These are phyloP conservation scores for Coleophoma eucalyptorum DNA, from an alignment of 2,329 filamentous ascomycete genomes.

Conservation along the genomic window DNA sequence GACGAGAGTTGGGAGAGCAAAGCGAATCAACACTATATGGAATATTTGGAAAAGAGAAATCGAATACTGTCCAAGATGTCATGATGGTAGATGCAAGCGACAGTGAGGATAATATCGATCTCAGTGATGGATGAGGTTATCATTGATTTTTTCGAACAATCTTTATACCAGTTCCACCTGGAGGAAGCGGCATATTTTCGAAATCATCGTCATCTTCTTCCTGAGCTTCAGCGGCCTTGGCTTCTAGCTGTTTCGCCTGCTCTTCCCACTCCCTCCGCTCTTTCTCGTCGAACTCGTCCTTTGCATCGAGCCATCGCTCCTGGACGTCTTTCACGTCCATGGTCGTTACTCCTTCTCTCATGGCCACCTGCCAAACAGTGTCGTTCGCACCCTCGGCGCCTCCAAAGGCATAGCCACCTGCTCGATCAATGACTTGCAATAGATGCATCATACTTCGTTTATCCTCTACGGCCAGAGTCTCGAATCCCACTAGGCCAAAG, in stretches of 20 bases:
- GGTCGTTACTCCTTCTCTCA: slow-evolving; percentile 69
- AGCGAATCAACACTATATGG: slow-evolving; percentile 31
- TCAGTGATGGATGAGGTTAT: slow-evolving; percentile 37
- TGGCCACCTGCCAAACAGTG: slow-evolving; percentile 94
- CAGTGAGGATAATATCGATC: slow-evolving; percentile 40
- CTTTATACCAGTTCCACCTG: slow-evolving; percentile 64
- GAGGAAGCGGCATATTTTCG: slow-evolving; percentile 44
- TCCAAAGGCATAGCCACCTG: slow-evolving; percentile 90
- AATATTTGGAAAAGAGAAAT: slow-evolving; percentile 31
- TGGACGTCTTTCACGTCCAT: slow-evolving; percentile 89
- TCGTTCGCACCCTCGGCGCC: slow-evolving; percentile 89
- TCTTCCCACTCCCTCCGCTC: slow-evolving; percentile 75
- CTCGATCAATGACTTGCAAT: slow-evolving; percentile 83
- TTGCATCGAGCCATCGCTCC: slow-evolving; percentile 90
- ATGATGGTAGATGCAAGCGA: slow-evolving; percentile 42
- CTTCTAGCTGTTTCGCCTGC: slow-evolving; percentile 54
- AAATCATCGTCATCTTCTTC: slow-evolving; percentile 32
- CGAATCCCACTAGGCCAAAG: slow-evolving; percentile 86
- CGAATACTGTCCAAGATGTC: slow-evolving; percentile 31
- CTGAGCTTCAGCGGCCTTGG: slow-evolving; percentile 27
- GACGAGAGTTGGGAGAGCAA: slow-evolving; percentile 42
- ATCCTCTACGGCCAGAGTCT: slow-evolving; percentile 93
- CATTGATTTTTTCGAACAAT: slow-evolving; percentile 59
- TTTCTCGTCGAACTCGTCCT: slow-evolving; percentile 79
- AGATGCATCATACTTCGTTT: slow-evolving; percentile 96